Evolutionary conservation across 2,329 filamentous ascomycete species (phyloP), one percentile per base, ranked within the genome.

Genomic region (Colletotrichum sp.): DNA sequence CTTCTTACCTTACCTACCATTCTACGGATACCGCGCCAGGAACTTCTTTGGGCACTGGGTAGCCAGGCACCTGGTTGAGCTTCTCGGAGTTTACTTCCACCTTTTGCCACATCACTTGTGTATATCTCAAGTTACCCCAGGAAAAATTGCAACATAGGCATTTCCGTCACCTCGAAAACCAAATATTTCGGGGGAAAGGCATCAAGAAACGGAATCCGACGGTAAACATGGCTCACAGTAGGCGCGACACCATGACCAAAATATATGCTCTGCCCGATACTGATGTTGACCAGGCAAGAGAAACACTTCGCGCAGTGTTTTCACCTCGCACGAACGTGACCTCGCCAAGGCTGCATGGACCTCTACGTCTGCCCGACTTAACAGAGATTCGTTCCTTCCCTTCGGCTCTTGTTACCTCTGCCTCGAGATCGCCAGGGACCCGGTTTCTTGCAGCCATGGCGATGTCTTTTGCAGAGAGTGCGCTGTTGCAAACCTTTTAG

Each of bases 381-480:
- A 91, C 26, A 94, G 96, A 81, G 97, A 99, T 83, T 97, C 95
- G 72, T 99, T 98, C 84, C 92, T 99, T 13, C 93, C 95, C 7
- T 98, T 99, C 83, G 95, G 94, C 70, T 95, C 94, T 26, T 99
- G 96, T 87, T 92, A 93, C 70, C 90, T 99, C 32, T 99, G 96
- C 82, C 93, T 99, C 18, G 92, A 96, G 75, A 91, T 93, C 9
- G 94, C 96, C 24, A 91, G 93, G 34, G 92, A 95, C 63, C 96
- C 97, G 1, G 95, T 98, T 43, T 93, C 95, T 26, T 99, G 96
- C 84, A 88, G 91, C 4, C 91, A 93, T 78, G 96, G 96, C 77
- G 96, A 99, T 84, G 89, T 99, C 16, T 99, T 99, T 87, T 99
- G 96, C 84, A 93, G 95, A 79, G 97, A 99, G 87, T 99, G 96